Percentiles rank a stretch among this genome's conserved stretches.
Evolutionary conservation across 371 early-diverging fungal genomes (phyloP).

Genomic region (Actinomortierella wolfii): DNA sequence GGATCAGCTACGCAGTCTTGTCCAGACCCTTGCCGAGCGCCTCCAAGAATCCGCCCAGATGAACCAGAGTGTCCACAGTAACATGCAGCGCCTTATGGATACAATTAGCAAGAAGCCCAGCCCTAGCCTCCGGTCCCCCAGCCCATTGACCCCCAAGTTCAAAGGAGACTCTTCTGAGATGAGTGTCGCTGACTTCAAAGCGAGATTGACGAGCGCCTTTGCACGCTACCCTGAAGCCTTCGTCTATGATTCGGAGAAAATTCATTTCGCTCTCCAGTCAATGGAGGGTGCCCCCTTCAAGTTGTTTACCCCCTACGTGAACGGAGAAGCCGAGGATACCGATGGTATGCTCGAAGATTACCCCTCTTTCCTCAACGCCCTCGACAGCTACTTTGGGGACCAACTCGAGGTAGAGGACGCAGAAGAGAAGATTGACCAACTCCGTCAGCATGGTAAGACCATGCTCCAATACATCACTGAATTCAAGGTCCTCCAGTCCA

Average conservation of each 20-base stretch:
- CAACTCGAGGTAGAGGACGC: not conserved
- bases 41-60: conserved; percentile 3
- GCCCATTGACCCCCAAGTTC: conserved; percentile 7
- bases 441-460: conserved; percentile 1
- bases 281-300: conserved; percentile 8
- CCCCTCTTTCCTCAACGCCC: not conserved
- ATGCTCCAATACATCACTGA: not conserved
- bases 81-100: conserved; percentile 1
- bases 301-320: conserved; percentile 5
- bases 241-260: not conserved
- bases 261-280: conserved; percentile 3
- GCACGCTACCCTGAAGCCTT: conserved; percentile 6
- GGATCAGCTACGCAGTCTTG: too few species aligned
- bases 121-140: not conserved
- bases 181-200: conserved; percentile 8
- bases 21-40: conserved; percentile 4
- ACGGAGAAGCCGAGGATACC: not conserved
- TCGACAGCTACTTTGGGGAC: conserved; percentile 3
- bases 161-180: not conserved
- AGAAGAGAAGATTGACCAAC: not conserved
- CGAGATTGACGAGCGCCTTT: not conserved
- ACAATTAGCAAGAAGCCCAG: conserved; percentile 1
- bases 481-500: not conserved
- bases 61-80: not conserved
- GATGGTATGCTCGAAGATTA: not conserved